Conservation (phyloP, 108 stramenopile genomes). For the Aurantiochytrium sp. region DNA sequence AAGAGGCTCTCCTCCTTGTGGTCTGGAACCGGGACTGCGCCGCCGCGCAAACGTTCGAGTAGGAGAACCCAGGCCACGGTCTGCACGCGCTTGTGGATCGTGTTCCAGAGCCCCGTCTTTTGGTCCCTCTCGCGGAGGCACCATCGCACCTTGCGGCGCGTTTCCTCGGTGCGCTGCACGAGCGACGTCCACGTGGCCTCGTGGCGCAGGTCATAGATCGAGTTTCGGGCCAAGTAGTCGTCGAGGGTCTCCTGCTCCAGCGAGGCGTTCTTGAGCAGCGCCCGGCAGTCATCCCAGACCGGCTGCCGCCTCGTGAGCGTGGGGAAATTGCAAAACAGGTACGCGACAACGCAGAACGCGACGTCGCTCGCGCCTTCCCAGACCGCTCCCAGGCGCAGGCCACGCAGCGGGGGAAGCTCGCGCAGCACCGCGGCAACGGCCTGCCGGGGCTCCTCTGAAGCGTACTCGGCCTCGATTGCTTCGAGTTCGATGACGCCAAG, state of each 20-base stretch:
- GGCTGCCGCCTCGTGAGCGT: neutral
- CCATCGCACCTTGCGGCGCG: neutral
- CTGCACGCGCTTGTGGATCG: neutral
- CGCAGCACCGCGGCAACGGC: neutral
- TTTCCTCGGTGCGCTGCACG: neutral
- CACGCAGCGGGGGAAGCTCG: neutral
- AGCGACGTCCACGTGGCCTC: neutral
- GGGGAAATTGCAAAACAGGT: neutral
- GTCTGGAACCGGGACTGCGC: neutral
- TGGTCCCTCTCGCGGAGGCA: neutral
- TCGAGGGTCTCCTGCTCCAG: constrained; percentile 4
- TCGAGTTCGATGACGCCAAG: neutral
- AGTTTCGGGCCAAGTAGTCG: neutral
- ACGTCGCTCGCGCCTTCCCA: neutral
- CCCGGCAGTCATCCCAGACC: neutral
- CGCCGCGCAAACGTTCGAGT: neutral
- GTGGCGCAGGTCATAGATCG: neutral
- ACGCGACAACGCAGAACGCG: neutral
- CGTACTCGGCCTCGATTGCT: neutral
- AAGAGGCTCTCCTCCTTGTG: neutral
- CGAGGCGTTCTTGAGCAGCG: neutral
- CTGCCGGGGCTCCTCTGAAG: neutral
- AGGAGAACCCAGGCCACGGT: neutral
- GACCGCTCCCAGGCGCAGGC: neutral
- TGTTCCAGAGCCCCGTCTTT: neutral